Percentiles rank a stretch among this genome's conserved stretches.
Conservation (phyloP, 148 eudicot species). For the Diospyros lotus region DNA sequence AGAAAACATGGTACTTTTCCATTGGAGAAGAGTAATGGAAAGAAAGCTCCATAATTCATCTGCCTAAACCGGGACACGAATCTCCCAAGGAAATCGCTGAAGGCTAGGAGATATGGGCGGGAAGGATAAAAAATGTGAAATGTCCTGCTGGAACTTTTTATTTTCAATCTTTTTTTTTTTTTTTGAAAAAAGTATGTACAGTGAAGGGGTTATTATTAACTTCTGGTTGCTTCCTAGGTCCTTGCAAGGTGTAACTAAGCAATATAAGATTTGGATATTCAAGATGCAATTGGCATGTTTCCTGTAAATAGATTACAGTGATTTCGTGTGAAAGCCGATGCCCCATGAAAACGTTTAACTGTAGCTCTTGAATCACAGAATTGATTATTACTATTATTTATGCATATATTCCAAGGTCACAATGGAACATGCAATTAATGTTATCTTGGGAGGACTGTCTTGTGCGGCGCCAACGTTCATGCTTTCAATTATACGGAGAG, state of each 20-base stretch:
- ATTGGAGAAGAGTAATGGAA: background rate
- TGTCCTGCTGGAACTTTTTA: background rate
- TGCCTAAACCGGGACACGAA: background rate
- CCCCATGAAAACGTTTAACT: too few relatives aligned
- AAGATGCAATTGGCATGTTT: background rate
- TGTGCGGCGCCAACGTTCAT: too few relatives aligned
- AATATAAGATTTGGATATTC: background rate
- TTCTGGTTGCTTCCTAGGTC: slow-evolving; percentile 14
- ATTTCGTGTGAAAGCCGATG: background rate
- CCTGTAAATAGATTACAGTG: background rate
- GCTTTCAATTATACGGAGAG: too few relatives aligned
- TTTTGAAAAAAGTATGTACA: background rate
- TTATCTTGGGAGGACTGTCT: too few relatives aligned
- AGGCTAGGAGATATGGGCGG: background rate
- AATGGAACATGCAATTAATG: too few relatives aligned
- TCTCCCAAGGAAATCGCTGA: background rate
- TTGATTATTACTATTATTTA: too few relatives aligned
- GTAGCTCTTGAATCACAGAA: too few relatives aligned
- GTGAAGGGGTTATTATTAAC: slow-evolving; percentile 7
- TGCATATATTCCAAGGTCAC: too few relatives aligned
- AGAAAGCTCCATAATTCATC: background rate
- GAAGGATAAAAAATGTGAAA: background rate
- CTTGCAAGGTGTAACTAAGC: slow-evolving; percentile 15
- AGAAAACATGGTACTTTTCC: background rate
- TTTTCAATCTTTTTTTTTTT: background rate